phyloP scores from a whole-genome alignment of 73 alveolate species.

The Uronychia binucleata region DNA sequence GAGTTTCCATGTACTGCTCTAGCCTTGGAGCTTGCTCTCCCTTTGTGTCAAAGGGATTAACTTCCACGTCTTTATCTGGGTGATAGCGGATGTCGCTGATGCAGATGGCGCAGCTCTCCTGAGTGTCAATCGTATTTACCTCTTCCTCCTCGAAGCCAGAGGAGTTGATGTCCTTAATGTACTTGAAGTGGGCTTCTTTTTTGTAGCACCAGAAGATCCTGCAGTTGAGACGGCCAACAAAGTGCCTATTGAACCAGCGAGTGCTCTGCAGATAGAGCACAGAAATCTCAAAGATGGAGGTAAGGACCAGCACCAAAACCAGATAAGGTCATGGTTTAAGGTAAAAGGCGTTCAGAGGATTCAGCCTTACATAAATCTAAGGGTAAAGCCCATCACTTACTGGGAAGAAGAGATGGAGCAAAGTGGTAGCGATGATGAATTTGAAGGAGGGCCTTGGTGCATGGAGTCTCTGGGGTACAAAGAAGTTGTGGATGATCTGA shows the following conservation, averaged over 20 bases:
- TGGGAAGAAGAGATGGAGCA: background rate
- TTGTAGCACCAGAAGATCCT: background rate
- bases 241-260: background rate
- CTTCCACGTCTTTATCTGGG: background rate
- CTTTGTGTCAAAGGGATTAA: too few relatives aligned
- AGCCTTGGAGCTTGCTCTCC: background rate
- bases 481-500: background rate
- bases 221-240: background rate
- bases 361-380: conserved; percentile 4
- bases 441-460: background rate
- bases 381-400: background rate
- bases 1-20: too few relatives aligned
- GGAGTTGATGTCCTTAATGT: background rate
- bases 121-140: background rate
- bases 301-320: background rate
- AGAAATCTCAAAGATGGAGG: background rate
- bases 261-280: background rate
- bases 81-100: background rate
- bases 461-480: background rate
- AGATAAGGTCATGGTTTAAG: background rate
- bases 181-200: background rate
- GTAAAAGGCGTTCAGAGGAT: background rate
- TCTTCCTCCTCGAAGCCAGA: background rate
- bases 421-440: background rate
- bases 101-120: conserved; percentile 3